A percentile compares a stretch with the other conserved stretches of the same genome.
These are phyloP conservation scores for Singerocomus rubriflavus DNA, from an alignment of 1,284 basidiomycete genomes.

Conservation along the genomic window DNA sequence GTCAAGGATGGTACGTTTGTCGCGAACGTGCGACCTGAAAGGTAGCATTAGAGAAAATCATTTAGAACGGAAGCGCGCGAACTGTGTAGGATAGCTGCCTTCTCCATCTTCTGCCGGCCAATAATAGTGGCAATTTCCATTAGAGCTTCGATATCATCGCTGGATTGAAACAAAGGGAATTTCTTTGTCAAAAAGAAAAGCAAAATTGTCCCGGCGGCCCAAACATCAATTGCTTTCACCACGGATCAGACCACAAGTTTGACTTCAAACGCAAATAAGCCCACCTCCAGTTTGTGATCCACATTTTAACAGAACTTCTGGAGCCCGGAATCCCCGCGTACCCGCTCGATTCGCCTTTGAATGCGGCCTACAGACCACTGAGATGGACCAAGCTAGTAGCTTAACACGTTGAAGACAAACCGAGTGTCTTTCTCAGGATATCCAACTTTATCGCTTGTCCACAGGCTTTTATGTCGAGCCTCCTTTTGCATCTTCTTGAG, in stretches of 20 bases:
- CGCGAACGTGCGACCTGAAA: slow-evolving; percentile 77
- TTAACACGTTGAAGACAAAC: slow-evolving; percentile 32
- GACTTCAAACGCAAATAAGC: slow-evolving; percentile 20
- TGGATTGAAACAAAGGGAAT: slow-evolving; percentile 94
- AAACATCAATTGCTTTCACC: slow-evolving; percentile 85
- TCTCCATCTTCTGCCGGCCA: slow-evolving; percentile 83
- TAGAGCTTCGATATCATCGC: slow-evolving; percentile 92
- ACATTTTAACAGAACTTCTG: slow-evolving; percentile 96
- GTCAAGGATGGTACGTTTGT: slow-evolving; percentile 81
- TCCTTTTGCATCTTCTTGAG: slow-evolving; percentile 56
- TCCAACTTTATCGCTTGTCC: slow-evolving; percentile 66
- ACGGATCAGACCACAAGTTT: slow-evolving; percentile 8
- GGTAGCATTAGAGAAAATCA: slow-evolving; percentile 12
- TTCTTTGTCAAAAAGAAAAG: slow-evolving; percentile 91
- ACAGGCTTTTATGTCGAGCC: slow-evolving; percentile 54
- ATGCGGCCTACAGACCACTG: slow-evolving; percentile 54
- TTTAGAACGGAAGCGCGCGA: slow-evolving; percentile 31
- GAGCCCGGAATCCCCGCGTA: slow-evolving; percentile 94
- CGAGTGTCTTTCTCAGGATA: slow-evolving; percentile 69
- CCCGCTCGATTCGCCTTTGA: slow-evolving; percentile 97
- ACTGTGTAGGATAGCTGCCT: slow-evolving; percentile 89
- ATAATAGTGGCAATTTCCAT: slow-evolving; percentile 93
- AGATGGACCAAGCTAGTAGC: slow-evolving; percentile 9
- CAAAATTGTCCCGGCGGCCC: slow-evolving; percentile 92
- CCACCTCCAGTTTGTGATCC: slow-evolving; percentile 88